Percentiles rank a stretch among this genome's conserved stretches.
Conservation (phyloP, 345 rosid genomes). For the Linum tenue region DNA sequence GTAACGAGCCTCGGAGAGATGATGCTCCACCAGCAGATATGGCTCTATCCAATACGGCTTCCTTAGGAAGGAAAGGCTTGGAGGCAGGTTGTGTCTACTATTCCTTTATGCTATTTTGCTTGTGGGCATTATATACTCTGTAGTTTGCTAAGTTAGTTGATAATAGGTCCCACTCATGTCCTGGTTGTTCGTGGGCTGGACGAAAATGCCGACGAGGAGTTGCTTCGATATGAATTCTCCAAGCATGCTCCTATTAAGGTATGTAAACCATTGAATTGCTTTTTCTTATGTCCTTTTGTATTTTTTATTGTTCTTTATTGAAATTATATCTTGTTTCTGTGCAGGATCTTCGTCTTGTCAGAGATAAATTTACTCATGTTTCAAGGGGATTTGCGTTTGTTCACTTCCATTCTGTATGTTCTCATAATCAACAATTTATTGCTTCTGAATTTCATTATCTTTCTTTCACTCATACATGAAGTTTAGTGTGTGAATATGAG, state of each 20-base stretch:
- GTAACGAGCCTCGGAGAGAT: constrained; percentile 87
- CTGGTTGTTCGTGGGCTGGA: constrained; percentile 96
- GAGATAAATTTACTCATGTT: constrained; percentile 98
- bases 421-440: background rate
- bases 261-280: background rate
- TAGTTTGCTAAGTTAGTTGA: constrained; percentile 18
- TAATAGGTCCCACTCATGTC: constrained; percentile 88
- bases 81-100: constrained; percentile 60
- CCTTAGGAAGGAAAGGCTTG: constrained; percentile 56
- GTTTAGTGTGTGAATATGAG: background rate
- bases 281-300: background rate
- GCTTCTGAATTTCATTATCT: background rate
- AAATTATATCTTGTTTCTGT: constrained; percentile 11
- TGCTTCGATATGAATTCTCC: constrained; percentile 95
- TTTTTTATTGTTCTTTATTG: background rate
- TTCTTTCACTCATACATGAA: background rate
- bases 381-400: constrained; percentile 97
- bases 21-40: constrained; percentile 91
- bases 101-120: constrained; percentile 15
- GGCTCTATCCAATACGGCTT: constrained; percentile 42
- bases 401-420: constrained; percentile 83
- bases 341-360: constrained; percentile 98
- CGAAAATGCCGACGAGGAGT: constrained; percentile 97
- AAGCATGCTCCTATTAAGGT: constrained; percentile 98
- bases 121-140: constrained; percentile 4